Evolutionary conservation across 176 grass and related monocot species (phyloP).

Genomic region (Raddia distichophylla): DNA sequence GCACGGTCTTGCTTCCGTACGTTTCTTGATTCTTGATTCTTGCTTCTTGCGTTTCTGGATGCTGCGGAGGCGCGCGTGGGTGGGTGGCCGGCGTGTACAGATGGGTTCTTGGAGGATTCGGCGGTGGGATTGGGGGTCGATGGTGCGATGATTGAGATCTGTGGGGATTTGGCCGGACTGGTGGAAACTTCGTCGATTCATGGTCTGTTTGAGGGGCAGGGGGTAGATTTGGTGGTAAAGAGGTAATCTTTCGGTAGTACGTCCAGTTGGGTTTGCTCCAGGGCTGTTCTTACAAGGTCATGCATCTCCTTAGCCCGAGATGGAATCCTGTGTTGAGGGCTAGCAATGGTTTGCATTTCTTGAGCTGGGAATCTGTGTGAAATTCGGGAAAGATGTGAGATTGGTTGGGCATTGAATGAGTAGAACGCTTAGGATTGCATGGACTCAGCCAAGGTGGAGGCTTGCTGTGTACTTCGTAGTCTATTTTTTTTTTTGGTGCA

Average conservation of each 20-base stretch:
- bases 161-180: background rate
- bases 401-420: background rate
- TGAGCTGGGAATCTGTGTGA: background rate
- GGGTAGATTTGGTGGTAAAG: background rate
- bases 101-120: background rate
- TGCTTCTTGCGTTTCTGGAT: background rate
- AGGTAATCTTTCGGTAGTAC: background rate
- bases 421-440: background rate
- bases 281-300: background rate
- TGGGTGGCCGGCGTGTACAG: background rate
- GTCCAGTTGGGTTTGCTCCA: background rate
- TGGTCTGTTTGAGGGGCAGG: too few relatives aligned
- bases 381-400: background rate
- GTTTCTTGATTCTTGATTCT: constrained; percentile 19
- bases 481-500: background rate
- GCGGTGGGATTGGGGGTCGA: background rate
- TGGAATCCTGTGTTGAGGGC: background rate
- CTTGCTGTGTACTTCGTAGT: background rate
- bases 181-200: background rate
- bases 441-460: background rate
- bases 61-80: background rate
- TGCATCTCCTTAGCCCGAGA: background rate
- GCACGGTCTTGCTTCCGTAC: constrained; percentile 35
- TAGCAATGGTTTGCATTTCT: background rate
- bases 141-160: constrained; percentile 41